Conservation (phyloP, 305 asterid species). For the Vinca major region DNA sequence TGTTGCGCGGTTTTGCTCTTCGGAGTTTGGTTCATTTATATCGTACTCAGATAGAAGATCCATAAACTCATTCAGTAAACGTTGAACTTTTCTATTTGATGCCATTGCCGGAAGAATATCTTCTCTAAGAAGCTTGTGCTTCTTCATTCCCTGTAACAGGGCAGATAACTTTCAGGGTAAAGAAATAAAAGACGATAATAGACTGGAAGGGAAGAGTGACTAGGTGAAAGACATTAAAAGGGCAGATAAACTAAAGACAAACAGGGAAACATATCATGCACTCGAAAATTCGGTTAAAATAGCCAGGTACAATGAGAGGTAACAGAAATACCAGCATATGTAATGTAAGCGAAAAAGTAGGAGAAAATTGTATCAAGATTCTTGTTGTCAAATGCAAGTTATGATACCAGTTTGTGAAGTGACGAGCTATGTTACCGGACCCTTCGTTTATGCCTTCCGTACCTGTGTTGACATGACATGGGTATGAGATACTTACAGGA, state of each 20-base stretch:
- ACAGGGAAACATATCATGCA: background rate
- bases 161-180: conserved; percentile 7
- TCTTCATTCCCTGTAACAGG: conserved; percentile 64
- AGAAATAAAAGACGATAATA: background rate
- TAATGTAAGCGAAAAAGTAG: background rate
- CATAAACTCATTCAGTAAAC: conserved; percentile 80
- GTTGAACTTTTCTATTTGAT: conserved; percentile 79
- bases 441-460: too few relatives aligned
- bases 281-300: background rate
- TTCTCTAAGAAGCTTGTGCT: conserved; percentile 84
- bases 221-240: too few relatives aligned
- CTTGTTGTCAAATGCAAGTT: background rate
- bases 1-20: conserved; percentile 19
- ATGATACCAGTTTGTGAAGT: background rate
- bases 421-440: too few relatives aligned
- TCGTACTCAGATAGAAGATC: conserved; percentile 68
- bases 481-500: too few relatives aligned
- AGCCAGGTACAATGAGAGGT: background rate
- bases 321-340: background rate
- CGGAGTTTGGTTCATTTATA: conserved; percentile 24
- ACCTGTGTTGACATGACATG: too few relatives aligned
- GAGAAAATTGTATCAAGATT: background rate
- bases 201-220: too few relatives aligned
- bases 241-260: background rate
- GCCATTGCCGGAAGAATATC: conserved; percentile 99